Evolutionary conservation across 495 filamentous ascomycete species (phyloP).

Genomic region (Neurospora hispaniola): DNA sequence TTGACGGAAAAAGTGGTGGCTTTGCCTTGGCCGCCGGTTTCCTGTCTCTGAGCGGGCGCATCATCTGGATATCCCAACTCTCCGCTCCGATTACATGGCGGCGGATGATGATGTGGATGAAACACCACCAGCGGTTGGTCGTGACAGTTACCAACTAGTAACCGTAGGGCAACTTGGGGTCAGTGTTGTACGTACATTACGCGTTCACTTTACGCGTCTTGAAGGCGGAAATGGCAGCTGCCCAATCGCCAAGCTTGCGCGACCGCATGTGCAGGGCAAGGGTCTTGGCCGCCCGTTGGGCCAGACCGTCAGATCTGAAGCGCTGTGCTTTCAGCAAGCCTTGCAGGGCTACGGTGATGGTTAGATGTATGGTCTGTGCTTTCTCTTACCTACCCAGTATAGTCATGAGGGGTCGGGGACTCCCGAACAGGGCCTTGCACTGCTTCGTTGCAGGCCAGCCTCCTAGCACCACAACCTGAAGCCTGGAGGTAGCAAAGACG

Average conservation of each 20-base stretch:
- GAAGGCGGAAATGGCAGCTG: background rate
- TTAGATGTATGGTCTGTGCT: background rate
- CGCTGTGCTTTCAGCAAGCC: background rate
- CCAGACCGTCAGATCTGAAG: background rate
- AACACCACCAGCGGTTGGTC: background rate
- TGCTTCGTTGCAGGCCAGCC: background rate
- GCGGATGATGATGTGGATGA: background rate
- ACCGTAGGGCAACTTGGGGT: background rate
- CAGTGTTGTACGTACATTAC: background rate
- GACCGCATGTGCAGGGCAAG: background rate
- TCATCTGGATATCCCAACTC: background rate
- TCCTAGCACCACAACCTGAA: background rate
- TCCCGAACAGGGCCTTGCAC: background rate
- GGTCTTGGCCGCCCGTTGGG: background rate
- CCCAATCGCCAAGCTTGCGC: constrained; percentile 4
- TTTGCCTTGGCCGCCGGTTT: background rate
- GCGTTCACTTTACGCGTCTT: background rate
- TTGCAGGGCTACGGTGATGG: background rate
- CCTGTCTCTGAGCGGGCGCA: background rate
- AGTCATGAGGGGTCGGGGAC: background rate
- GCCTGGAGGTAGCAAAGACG: background rate
- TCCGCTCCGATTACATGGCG: background rate
- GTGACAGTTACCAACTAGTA: background rate
- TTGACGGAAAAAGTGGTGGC: constrained; percentile 16
- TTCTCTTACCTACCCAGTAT: background rate